Conservation (phyloP, 2,329 filamentous ascomycete genomes). For the Piedraia hortae region DNA sequence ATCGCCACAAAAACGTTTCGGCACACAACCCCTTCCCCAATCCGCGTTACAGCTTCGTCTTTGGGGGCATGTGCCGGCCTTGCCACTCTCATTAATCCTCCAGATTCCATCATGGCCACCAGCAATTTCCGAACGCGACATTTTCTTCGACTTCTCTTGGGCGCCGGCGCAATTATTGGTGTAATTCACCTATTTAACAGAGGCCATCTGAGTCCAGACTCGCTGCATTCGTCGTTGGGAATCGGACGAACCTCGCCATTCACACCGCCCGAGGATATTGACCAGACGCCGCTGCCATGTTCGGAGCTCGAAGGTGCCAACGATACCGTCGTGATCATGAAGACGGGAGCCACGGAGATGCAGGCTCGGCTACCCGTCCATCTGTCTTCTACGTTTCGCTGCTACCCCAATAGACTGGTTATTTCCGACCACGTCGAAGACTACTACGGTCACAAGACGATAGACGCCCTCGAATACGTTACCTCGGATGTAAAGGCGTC, state of each 20-base stretch:
- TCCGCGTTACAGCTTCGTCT: too few relatives aligned
- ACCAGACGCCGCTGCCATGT: constrained; percentile 1
- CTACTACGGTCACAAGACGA: constrained; percentile 17
- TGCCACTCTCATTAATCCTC: too few relatives aligned
- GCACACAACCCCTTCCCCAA: too few relatives aligned
- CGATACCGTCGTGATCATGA: constrained; percentile 28
- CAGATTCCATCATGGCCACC: too few relatives aligned
- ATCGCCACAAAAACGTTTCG: too few relatives aligned
- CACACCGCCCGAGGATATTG: background rate
- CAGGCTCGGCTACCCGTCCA: constrained; percentile 27
- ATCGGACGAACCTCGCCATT: background rate
- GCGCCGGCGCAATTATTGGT: background rate
- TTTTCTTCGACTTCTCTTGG: background rate
- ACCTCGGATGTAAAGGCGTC: constrained; percentile 8
- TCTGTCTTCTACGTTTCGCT: constrained; percentile 26
- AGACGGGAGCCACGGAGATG: constrained; percentile 30
- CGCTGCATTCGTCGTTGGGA: too few relatives aligned
- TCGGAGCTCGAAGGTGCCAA: constrained; percentile 11
- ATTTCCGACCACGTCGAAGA: constrained; percentile 30
- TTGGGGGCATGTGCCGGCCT: too few relatives aligned
- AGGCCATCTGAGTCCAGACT: background rate
- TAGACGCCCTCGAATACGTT: constrained; percentile 14
- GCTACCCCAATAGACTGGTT: constrained; percentile 27
- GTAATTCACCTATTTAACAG: background rate
- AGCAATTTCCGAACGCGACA: background rate